phyloP scores from a whole-genome alignment of 2,329 filamentous ascomycete species.

The Colletotrichum scovillei region DNA sequence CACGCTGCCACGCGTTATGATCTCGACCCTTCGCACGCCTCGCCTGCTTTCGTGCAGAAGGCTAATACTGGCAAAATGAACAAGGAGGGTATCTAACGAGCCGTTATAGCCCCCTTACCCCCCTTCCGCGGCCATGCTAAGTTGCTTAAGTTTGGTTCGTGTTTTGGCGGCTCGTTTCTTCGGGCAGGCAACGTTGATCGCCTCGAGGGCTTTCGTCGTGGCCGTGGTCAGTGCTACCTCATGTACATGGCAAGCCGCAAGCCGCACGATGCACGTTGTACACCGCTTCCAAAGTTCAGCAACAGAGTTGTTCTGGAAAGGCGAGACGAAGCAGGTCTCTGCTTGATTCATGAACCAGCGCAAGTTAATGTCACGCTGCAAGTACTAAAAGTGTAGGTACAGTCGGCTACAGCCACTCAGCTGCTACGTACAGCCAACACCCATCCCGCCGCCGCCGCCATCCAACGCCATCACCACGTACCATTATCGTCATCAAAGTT shows the following conservation, averaged over 20 bases:
- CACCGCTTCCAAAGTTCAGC: not conserved
- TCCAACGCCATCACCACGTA: not conserved
- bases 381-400: not conserved
- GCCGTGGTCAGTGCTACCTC: not conserved
- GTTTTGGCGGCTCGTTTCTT: conserved; percentile 10
- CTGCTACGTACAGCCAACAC: too few relatives aligned
- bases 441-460: too few relatives aligned
- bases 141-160: not conserved
- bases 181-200: not conserved
- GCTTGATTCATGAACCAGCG: conserved; percentile 1
- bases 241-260: conserved; percentile 4
- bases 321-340: not conserved
- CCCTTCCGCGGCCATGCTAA: not conserved
- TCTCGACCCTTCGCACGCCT: conserved; percentile 2
- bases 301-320: not conserved
- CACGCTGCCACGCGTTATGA: conserved; percentile 11
- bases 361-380: not conserved
- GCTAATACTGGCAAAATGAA: not conserved
- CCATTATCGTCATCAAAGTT: not conserved
- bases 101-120: not conserved
- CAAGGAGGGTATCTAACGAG: conserved; percentile 15
- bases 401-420: too few relatives aligned
- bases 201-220: not conserved
- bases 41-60: not conserved
- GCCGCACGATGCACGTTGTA: too few relatives aligned